Evolutionary conservation across 2,329 filamentous ascomycete genomes (phyloP).

Genomic region (Graphium sp.): DNA sequence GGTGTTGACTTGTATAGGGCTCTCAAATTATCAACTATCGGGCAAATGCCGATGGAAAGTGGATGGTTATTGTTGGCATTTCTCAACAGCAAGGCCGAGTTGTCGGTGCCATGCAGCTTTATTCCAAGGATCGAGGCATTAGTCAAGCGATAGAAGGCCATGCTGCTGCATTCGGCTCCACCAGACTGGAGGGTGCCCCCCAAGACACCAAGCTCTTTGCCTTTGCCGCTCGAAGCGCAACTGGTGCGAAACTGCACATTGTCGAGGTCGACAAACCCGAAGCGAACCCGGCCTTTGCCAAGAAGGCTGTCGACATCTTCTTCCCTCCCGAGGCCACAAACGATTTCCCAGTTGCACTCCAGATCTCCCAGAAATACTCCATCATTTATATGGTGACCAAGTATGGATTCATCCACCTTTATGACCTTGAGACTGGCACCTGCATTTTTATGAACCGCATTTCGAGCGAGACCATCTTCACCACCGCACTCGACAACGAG

Average conservation of each 20-base stretch:
- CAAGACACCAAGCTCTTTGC: conserved; percentile 92
- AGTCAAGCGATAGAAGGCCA: conserved; percentile 97
- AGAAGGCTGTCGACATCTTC: conserved; percentile 95
- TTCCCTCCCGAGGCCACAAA: conserved; percentile 91
- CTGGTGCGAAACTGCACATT: conserved; percentile 77
- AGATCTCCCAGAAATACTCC: conserved; percentile 92
- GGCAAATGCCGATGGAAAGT: conserved; percentile 87
- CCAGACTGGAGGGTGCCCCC: conserved; percentile 75
- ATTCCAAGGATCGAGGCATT: conserved; percentile 88
- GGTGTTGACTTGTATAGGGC: conserved; percentile 32
- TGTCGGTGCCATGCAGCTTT: conserved; percentile 91
- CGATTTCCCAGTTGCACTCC: conserved; percentile 96
- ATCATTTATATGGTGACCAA: conserved; percentile 96
- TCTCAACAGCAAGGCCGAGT: conserved; percentile 86
- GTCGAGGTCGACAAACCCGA: conserved; percentile 93
- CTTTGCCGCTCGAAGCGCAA: conserved; percentile 81
- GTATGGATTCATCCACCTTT: conserved; percentile 97
- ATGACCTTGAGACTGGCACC: conserved; percentile 87
- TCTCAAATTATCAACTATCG: conserved; percentile 99
- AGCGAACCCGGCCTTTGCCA: conserved; percentile 75
- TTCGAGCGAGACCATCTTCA: conserved; percentile 97
- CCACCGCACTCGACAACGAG: conserved; percentile 67
- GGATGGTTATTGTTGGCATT: conserved; percentile 96
- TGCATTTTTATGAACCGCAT: conserved; percentile 99
- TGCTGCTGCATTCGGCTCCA: conserved; percentile 81